Base-by-base conservation (phyloP, 345 rosid genomes). In the Ceriops decandra region DNA sequence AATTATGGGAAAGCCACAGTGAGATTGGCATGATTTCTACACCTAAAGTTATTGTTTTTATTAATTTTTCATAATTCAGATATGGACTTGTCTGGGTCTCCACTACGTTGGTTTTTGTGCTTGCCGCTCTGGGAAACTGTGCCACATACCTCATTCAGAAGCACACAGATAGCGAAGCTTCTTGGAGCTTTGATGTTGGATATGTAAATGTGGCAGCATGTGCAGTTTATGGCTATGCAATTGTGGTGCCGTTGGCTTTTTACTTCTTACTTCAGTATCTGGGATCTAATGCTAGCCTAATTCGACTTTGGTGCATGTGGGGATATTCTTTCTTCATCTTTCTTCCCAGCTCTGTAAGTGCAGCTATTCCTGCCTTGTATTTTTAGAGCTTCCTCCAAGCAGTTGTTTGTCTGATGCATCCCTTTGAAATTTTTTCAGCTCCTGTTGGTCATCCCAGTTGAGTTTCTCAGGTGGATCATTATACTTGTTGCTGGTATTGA, bases 231-330 rank as follows among this genome's bases (percentile, higher is more conserved):
- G 90, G 90, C 60, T 91, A 95, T 80, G 85, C 85, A 54, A 81
- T 90, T 71, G 69, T 86, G 74, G 92, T 90, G 65, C 97, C 99
- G 3, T 54, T 95, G 74, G 96, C 86, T 49, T 95, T 86, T 75
- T 91, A 90, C 78, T 95, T 91, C 85, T 68, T 90, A 78, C 88
- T 91, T 54, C 80, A 73, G 53, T 95, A 95, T 71, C 81, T 91
- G 83, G 97, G 91, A 73, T 86, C 93, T 69, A 84, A 71, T 77
- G 87, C 92, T 72, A 91, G 85, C 84, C 93, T 95, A 57, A 59
- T 91, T 60, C 81, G 86, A 47, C 84, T 90, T 80, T 91, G 96
- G 97, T 88, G 99, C 86, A 77, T 95, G 85, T 90, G 99, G 99
- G 99, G 99, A 47, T 91, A 95, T 79, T 95, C 99, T 68, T 92